Percentiles rank a stretch among this genome's conserved stretches.
Conservation (phyloP, 345 rosid species). For the Hypericum androsaemum region DNA sequence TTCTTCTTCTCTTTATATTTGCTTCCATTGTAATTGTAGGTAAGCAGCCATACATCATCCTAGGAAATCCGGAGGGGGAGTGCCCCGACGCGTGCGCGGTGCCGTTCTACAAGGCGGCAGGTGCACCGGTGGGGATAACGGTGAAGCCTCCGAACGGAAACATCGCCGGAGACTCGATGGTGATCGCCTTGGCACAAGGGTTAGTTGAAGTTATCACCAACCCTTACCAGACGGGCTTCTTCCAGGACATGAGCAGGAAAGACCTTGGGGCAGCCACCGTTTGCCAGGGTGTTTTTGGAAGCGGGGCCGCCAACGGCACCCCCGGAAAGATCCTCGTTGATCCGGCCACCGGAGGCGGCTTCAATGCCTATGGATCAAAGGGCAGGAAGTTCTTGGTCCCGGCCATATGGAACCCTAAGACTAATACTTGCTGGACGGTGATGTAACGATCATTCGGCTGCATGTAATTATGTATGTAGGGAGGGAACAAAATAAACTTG, state of each 20-base stretch:
- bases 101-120: constrained; percentile 45
- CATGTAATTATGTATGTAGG: no score
- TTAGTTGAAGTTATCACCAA: constrained; percentile 42
- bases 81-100: constrained; percentile 65
- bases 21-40: constrained; percentile 1
- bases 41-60: constrained; percentile 34
- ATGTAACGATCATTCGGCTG: constrained; percentile 8
- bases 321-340: constrained; percentile 35
- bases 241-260: constrained; percentile 1
- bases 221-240: constrained; percentile 28
- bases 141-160: constrained; percentile 50
- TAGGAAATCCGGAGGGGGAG: constrained; percentile 47
- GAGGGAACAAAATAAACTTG: no score
- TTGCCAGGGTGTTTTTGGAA: constrained; percentile 47
- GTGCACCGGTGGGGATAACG: constrained; percentile 32
- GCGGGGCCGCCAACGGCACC: constrained; percentile 40
- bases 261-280: constrained; percentile 25
- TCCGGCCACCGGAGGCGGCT: constrained; percentile 14
- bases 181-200: constrained; percentile 44
- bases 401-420: constrained; percentile 47
- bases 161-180: constrained; percentile 53
- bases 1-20: no score
- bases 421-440: constrained; percentile 35
- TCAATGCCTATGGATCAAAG: constrained; percentile 5
- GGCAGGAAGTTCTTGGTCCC: constrained; percentile 61